A percentile compares a stretch with the other conserved stretches of the same genome.
phyloP scores from a whole-genome alignment of 495 filamentous ascomycete species.

The Aspergillus saccharolyticus region DNA sequence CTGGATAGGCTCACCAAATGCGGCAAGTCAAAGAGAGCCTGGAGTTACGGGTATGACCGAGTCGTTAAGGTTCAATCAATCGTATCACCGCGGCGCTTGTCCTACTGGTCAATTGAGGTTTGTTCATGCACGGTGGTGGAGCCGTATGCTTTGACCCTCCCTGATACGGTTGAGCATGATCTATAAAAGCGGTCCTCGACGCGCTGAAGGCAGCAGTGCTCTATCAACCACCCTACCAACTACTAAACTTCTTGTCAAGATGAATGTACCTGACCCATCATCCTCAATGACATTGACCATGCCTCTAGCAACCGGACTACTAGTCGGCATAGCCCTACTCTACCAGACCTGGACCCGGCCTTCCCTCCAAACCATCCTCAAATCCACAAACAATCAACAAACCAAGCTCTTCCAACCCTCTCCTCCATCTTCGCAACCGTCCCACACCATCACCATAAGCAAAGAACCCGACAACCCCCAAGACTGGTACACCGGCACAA shows the following conservation, averaged over 20 bases:
- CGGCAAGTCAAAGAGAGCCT: constrained; percentile 11
- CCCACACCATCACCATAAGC: constrained; percentile 13
- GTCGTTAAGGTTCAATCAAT: background rate
- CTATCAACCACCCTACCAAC: too few relatives aligned
- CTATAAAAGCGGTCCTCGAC: background rate
- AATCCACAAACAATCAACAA: background rate
- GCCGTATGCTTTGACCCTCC: background rate
- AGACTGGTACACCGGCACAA: constrained; percentile 41
- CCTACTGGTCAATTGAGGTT: background rate
- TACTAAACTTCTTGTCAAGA: background rate
- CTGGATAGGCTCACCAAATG: constrained; percentile 18
- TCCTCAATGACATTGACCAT: background rate
- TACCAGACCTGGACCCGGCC: constrained; percentile 7
- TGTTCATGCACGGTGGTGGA: background rate
- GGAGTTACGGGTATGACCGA: too few relatives aligned
- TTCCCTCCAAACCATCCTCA: background rate
- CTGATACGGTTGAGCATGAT: background rate
- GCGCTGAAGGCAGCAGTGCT: background rate
- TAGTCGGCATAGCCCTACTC: constrained; percentile 9
- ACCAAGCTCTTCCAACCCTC: background rate
- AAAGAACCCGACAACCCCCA: constrained; percentile 39
- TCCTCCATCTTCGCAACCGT: too few relatives aligned
- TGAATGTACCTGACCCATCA: background rate
- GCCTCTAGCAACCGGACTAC: constrained; percentile 5
- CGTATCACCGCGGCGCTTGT: background rate